phyloP scores from a whole-genome alignment of 352 stramenopile genomes.

The Aphanomyces stellatus region DNA sequence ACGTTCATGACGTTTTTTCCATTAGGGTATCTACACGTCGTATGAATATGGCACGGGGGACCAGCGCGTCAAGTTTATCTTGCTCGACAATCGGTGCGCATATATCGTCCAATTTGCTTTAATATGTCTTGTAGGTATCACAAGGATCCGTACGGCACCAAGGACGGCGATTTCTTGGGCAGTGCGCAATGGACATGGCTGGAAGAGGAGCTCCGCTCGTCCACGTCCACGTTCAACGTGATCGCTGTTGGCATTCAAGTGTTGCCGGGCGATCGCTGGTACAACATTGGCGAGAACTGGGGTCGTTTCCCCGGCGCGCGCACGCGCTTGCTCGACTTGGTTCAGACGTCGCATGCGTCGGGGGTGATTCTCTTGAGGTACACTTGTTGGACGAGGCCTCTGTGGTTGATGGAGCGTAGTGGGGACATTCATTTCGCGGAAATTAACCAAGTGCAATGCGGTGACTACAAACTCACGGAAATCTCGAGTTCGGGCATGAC shows the following conservation, averaged over 20 bases:
- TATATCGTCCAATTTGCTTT: not conserved
- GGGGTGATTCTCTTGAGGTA: constrained; percentile 80
- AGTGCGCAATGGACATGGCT: constrained; percentile 78
- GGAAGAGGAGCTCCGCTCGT: constrained; percentile 63
- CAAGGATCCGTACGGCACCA: constrained; percentile 55
- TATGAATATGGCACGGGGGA: constrained; percentile 58
- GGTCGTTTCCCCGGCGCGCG: constrained; percentile 74
- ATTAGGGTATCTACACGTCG: constrained; percentile 74
- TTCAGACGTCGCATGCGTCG: constrained; percentile 76
- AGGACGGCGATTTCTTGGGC: constrained; percentile 66
- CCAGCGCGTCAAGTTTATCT: constrained; percentile 75
- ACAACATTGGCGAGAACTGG: constrained; percentile 83
- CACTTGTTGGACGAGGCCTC: too few species aligned
- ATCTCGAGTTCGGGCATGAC: constrained; percentile 91
- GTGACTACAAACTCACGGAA: constrained; percentile 50
- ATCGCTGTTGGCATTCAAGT: constrained; percentile 90
- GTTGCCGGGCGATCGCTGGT: constrained; percentile 66
- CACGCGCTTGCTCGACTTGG: constrained; percentile 71
- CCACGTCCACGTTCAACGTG: constrained; percentile 86
- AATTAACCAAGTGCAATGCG: constrained; percentile 88
- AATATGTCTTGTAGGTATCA: constrained; percentile 39
- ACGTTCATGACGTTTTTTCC: not conserved
- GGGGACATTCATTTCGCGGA: constrained; percentile 92
- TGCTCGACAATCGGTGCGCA: constrained; percentile 64
- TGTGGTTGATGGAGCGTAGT: too few species aligned